phyloP scores from a whole-genome alignment of 208 protist species.

The Crithidia fasciculata region DNA sequence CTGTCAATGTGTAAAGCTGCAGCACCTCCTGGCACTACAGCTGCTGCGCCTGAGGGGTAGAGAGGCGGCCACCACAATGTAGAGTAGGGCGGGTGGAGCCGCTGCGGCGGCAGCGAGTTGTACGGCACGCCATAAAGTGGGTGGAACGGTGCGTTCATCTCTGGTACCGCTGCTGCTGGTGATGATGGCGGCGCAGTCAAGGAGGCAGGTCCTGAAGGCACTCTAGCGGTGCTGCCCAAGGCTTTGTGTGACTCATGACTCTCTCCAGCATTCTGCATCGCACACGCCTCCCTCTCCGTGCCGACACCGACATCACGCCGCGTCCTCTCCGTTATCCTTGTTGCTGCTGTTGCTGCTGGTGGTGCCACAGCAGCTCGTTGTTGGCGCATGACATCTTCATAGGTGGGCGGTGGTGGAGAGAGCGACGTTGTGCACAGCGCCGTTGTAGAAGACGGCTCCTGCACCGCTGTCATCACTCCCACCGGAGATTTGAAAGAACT shows the following conservation, averaged over 20 bases:
- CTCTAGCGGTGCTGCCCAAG: too few species aligned
- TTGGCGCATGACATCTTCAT: conserved; percentile 18
- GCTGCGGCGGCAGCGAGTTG: too few species aligned
- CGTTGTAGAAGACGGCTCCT: not conserved
- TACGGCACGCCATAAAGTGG: too few species aligned
- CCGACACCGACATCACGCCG: conserved; percentile 24
- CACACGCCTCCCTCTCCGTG: not conserved
- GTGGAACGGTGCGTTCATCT: too few species aligned
- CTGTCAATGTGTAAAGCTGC: too few species aligned
- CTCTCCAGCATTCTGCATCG: not conserved
- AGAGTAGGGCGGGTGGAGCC: too few species aligned
- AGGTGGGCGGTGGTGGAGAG: conserved; percentile 13
- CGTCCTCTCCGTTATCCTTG: not conserved
- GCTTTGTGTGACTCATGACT: not conserved
- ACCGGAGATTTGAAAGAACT: not conserved
- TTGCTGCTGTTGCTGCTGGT: not conserved
- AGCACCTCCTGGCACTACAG: too few species aligned
- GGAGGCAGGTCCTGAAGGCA: not conserved
- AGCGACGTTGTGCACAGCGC: not conserved
- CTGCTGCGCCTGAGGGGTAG: too few species aligned
- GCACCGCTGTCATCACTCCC: not conserved
- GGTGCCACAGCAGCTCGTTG: not conserved
- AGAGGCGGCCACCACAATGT: too few species aligned
- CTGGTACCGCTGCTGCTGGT: too few species aligned
- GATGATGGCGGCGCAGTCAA: not conserved